Evolutionary conservation across 768 basidiomycete genomes (phyloP).

Genomic region (Auricularia sp.): DNA sequence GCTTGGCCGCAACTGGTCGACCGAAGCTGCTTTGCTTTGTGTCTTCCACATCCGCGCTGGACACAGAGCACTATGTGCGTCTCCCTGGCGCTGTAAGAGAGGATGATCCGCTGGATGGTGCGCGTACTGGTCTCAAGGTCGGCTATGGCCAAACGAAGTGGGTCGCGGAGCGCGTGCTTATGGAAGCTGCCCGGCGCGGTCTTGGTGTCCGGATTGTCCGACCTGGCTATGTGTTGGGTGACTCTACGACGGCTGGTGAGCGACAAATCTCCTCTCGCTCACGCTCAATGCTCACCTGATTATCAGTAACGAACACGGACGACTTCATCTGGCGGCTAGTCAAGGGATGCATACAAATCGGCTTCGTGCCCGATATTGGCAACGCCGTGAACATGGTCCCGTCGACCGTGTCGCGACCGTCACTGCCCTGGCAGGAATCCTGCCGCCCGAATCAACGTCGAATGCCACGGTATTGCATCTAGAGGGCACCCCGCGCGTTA

Average conservation of each 20-base stretch:
- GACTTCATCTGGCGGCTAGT: constrained; percentile 98
- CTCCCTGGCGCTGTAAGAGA: constrained; percentile 84
- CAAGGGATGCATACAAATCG: constrained; percentile 98
- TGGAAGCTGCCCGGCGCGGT: constrained; percentile 84
- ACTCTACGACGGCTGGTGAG: constrained; percentile 78
- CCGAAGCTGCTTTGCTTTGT: constrained; percentile 83
- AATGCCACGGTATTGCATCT: constrained; percentile 62
- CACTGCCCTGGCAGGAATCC: constrained; percentile 60
- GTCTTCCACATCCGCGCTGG: constrained; percentile 91
- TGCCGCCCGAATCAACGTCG: constrained; percentile 33
- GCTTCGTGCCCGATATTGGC: constrained; percentile 92
- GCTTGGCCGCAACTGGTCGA: constrained; percentile 63
- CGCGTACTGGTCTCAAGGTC: constrained; percentile 61
- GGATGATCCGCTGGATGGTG: constrained; percentile 80
- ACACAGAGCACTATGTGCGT: constrained; percentile 82
- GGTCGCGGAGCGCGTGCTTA: constrained; percentile 92
- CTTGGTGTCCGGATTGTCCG: constrained; percentile 79
- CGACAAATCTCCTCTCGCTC: constrained; percentile 4
- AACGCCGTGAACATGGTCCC: constrained; percentile 96
- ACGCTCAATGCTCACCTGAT: neutral
- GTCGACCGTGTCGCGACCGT: constrained; percentile 92
- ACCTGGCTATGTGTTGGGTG: constrained; percentile 94
- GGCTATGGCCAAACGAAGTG: constrained; percentile 98
- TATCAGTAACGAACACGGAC: constrained; percentile 89
- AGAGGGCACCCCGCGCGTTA: constrained; percentile 74